These are phyloP conservation scores for Botryobasidium botryosum DNA, from an alignment of 768 basidiomycete genomes.

Conservation along the genomic window DNA sequence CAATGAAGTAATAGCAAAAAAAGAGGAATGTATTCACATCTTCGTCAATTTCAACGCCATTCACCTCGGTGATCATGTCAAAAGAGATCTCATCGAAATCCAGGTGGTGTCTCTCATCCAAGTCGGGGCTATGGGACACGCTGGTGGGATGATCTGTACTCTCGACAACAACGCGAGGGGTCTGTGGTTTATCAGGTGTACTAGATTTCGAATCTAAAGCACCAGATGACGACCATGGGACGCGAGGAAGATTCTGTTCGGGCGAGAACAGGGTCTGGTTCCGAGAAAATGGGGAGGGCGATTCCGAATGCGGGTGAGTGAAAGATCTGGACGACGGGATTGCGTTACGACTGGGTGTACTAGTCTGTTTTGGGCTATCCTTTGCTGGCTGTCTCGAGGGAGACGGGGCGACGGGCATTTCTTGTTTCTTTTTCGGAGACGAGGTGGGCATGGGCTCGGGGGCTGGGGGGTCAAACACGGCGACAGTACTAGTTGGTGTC, in stretches of 20 bases:
- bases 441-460: not conserved
- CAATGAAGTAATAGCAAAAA: not conserved
- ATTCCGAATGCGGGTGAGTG: no score
- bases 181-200: constrained; percentile 5
- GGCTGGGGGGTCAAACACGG: not conserved
- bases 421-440: not conserved
- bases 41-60: constrained; percentile 10
- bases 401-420: no score
- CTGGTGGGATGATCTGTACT: not conserved
- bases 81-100: constrained; percentile 5
- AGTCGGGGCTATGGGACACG: not conserved
- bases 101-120: not conserved
- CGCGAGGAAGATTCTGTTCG: not conserved
- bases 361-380: no score
- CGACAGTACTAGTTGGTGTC: not conserved
- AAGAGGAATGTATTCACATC: constrained; percentile 5
- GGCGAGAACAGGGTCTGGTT: not conserved
- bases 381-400: no score
- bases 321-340: no score
- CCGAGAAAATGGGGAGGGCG: no score
- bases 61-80: constrained; percentile 11
- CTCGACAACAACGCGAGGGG: constrained; percentile 1
- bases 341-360: no score
- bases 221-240: not conserved
- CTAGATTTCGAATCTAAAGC: not conserved